Conservation (phyloP, 768 basidiomycete species). For the Amanita muscaria region DNA sequence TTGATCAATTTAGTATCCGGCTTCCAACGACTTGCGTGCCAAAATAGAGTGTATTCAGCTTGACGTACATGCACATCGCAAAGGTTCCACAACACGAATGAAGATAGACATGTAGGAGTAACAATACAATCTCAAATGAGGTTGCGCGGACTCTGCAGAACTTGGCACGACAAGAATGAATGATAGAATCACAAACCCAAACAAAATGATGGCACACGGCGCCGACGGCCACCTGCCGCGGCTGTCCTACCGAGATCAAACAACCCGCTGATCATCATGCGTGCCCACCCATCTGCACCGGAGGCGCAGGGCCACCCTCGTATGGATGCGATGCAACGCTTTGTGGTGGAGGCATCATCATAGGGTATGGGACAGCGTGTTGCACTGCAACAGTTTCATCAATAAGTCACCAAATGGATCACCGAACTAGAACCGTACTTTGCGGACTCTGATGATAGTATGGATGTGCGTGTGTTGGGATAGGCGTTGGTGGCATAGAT, state of each 20-base stretch:
- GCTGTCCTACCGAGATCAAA: conserved; percentile 5
- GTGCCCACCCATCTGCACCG: conserved; percentile 74
- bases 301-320: conserved; percentile 59
- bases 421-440: conserved; percentile 35
- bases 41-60: not conserved
- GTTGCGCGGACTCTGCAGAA: conserved; percentile 12
- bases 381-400: conserved; percentile 46
- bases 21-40: not conserved
- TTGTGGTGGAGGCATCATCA: conserved; percentile 85
- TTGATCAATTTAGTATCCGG: too few species aligned
- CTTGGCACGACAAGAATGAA: conserved; percentile 8
- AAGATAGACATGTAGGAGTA: conserved; percentile 10
- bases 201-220: conserved; percentile 6
- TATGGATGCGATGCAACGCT: conserved; percentile 64
- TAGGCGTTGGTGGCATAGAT: conserved; percentile 88
- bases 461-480: conserved; percentile 77
- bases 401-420: conserved; percentile 21
- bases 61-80: conserved; percentile 19
- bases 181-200: conserved; percentile 2
- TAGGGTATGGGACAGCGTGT: conserved; percentile 81
- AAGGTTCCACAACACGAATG: conserved; percentile 29
- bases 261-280: conserved; percentile 30
- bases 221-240: not conserved
- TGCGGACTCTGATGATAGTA: conserved; percentile 90
- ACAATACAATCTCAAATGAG: conserved; percentile 9